Base-by-base conservation (phyloP, 441 rosid species). In the Eruca vesicaria region DNA sequence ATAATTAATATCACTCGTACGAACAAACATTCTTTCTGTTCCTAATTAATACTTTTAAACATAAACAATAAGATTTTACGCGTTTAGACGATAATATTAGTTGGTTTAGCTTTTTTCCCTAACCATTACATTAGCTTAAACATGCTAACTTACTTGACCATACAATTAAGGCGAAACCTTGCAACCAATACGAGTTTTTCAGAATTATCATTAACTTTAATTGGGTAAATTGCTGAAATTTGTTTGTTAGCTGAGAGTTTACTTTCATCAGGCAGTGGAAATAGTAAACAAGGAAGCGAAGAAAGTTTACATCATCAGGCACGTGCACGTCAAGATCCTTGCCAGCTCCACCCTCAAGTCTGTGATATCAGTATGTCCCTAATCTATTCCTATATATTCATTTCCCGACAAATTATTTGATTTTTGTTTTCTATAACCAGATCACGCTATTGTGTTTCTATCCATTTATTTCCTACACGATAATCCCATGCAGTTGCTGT, bases 1-100 rank as follows among this genome's bases (percentile, higher is more conserved):
- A 63, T 73, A 11, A 36, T 67, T 68, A 56, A 23, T 63, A 43
- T 45, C 38, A 72, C 68, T 78, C 61, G 31, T 73, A 69, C 75
- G n/a, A 23, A 23, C 26, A 23, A 73, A 78, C 78, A 78, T 78
- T 78, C 81, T 73, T 78, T 78, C 78, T 73, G 78, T 78, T 73
- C 71, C 67, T 68, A 78, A 73, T 73, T 53, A 28, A 9, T 57
- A n/a, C 56, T 60, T 20, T 66, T 15, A 1, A 0, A 32, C 53
- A 68, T 63, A 31, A 32, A 33, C 28, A 58, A 66, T 61, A 59
- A 38, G 16, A n/a, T n/a, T n/a, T n/a, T n/a, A n/a, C n/a, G n/a
- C n/a, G 38, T 62, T 57, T 52, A 43, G 20, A 56, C 43, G 21
- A 70, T 19, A 21, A 20, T 21, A 21, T 0, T 61, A 12, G n/a